Conservation (phyloP, 225 moss, liverwort and hornwort species). For the Climacium dendroides region DNA sequence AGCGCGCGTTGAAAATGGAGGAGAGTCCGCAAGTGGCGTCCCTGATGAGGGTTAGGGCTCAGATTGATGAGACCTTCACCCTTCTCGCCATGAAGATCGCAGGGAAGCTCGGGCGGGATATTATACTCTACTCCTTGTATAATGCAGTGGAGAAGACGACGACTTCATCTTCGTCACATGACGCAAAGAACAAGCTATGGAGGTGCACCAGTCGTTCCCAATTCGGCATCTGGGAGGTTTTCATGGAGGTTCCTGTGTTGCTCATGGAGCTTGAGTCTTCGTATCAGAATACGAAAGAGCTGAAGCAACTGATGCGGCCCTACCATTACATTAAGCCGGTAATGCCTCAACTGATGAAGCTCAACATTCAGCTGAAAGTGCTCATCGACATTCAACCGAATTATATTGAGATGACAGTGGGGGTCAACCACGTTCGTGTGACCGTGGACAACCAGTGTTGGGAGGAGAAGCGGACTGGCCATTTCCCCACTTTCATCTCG, state of each 20-base stretch:
- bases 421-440: conserved; percentile 12
- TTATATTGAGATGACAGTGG: conserved; percentile 12
- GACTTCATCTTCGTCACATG: background rate
- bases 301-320: conserved; percentile 4
- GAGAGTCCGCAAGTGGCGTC: background rate
- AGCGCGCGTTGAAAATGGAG: background rate
- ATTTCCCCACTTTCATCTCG: conserved; percentile 15
- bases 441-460: conserved; percentile 7
- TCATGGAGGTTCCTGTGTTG: conserved; percentile 21
- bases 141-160: background rate
- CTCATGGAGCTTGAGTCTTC: conserved; percentile 13
- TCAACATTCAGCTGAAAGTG: conserved; percentile 17
- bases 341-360: conserved; percentile 4
- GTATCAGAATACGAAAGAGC: conserved; percentile 13
- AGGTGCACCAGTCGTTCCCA: conserved; percentile 1
- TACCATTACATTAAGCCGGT: conserved; percentile 17
- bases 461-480: conserved; percentile 14
- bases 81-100: conserved; percentile 7
- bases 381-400: conserved; percentile 9
- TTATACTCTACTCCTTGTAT: background rate
- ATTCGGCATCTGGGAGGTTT: conserved; percentile 18
- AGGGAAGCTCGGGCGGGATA: conserved; percentile 14
- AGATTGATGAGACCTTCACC: background rate
- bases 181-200: background rate
- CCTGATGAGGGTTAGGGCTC: background rate